Evolutionary conservation across 805 yeast species (phyloP).

Genomic region (Metschnikowia sp.): DNA sequence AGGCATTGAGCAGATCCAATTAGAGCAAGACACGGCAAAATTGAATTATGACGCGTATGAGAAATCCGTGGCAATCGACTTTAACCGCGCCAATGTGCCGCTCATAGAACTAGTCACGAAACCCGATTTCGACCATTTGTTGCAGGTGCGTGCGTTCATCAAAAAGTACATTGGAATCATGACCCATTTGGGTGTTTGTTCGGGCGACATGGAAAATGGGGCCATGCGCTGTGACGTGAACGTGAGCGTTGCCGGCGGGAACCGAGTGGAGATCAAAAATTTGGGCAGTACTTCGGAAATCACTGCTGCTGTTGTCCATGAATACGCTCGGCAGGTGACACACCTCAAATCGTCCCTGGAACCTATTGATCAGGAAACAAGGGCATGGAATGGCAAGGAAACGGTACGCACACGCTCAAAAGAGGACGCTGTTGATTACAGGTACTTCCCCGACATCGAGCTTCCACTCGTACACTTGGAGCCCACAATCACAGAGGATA

Average conservation of each 20-base stretch:
- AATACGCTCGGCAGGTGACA: conserved; percentile 65
- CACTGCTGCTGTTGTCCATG: conserved; percentile 67
- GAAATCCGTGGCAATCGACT: conserved; percentile 55
- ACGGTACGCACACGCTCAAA: conserved; percentile 72
- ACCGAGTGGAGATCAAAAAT: conserved; percentile 86
- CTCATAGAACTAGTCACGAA: conserved; percentile 86
- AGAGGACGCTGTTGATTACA: conserved; percentile 79
- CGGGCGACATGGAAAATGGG: conserved; percentile 92
- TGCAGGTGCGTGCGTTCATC: conserved; percentile 73
- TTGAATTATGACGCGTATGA: conserved; percentile 50
- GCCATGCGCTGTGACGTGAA: conserved; percentile 95
- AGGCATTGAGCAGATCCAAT: conserved; percentile 73
- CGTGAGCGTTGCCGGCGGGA: conserved; percentile 68
- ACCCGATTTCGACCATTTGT: conserved; percentile 72
- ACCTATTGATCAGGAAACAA: conserved; percentile 55
- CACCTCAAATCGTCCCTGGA: conserved; percentile 35
- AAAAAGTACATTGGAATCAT: conserved; percentile 75
- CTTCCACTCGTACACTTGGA: conserved; percentile 57
- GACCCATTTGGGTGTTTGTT: conserved; percentile 65
- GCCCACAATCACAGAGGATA: conserved; percentile 37
- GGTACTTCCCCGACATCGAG: conserved; percentile 95
- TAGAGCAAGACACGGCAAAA: conserved; percentile 95
- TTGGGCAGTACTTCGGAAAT: conserved; percentile 82
- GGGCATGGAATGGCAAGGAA: conserved; percentile 84
- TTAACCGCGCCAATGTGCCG: conserved; percentile 82